Evolutionary conservation across 768 basidiomycete genomes (phyloP).

Genomic region (Epithele typhae): DNA sequence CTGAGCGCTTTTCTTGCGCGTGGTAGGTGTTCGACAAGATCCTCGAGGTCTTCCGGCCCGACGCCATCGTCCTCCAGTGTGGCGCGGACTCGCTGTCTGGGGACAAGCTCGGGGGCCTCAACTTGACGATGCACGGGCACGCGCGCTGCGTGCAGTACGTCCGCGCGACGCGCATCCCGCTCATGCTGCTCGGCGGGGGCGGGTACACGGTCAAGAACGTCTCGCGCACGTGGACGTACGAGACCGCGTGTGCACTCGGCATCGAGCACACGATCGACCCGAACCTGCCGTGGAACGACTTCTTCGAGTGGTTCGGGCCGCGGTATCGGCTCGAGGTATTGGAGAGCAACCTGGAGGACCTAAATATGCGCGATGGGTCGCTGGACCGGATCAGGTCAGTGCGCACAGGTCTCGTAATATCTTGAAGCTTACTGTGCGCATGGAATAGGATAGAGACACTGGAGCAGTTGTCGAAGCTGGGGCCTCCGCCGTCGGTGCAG

Average conservation of each 20-base stretch:
- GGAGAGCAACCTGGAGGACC: slow-evolving; percentile 91
- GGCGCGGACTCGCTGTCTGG: slow-evolving; percentile 94
- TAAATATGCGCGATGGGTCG: slow-evolving; percentile 78
- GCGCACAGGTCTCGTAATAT: neutral
- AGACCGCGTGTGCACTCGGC: slow-evolving; percentile 93
- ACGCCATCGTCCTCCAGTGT: slow-evolving; percentile 88
- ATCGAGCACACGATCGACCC: slow-evolving; percentile 73
- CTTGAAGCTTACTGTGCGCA: neutral
- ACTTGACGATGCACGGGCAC: slow-evolving; percentile 93
- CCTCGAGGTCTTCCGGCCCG: slow-evolving; percentile 83
- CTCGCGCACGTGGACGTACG: slow-evolving; percentile 91
- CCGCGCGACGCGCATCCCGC: slow-evolving; percentile 74
- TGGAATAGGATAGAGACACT: slow-evolving; percentile 43
- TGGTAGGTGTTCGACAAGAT: slow-evolving; percentile 75
- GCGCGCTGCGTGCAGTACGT: slow-evolving; percentile 88
- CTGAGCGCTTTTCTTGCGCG: no score
- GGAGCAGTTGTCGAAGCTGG: slow-evolving; percentile 53
- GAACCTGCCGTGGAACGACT: slow-evolving; percentile 81
- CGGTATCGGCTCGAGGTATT: slow-evolving; percentile 89
- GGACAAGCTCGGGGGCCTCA: slow-evolving; percentile 95
- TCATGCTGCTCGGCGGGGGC: slow-evolving; percentile 91
- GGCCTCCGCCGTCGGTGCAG: slow-evolving; percentile 78
- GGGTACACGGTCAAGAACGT: slow-evolving; percentile 98
- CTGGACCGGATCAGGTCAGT: slow-evolving; percentile 75
- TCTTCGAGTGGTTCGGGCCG: slow-evolving; percentile 98